Evolutionary conservation across 2,329 filamentous ascomycete genomes (phyloP).

Genomic region (Aspergillus tubingensis): DNA sequence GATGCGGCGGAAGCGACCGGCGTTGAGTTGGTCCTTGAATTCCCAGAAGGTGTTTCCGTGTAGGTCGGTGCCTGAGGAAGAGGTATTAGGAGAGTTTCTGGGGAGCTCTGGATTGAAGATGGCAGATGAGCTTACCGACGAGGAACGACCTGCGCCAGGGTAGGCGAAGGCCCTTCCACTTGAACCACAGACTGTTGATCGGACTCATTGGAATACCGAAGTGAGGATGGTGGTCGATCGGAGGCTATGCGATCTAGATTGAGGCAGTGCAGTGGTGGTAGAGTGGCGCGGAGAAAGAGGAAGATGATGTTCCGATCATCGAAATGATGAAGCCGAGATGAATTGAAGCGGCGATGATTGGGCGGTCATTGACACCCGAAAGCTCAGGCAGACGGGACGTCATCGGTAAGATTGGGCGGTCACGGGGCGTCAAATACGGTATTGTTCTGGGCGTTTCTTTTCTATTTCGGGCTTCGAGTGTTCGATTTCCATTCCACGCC

Average conservation of each 20-base stretch:
- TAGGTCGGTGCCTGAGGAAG: slow-evolving; percentile 57
- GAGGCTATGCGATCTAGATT: not conserved
- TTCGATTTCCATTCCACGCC: not conserved
- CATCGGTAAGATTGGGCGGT: not conserved
- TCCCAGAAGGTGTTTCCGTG: slow-evolving; percentile 68
- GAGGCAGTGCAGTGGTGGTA: not conserved
- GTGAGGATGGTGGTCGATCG: slow-evolving; percentile 6
- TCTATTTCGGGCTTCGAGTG: no score
- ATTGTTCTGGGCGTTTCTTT: not conserved
- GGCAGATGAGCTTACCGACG: slow-evolving; percentile 46
- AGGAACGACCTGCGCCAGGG: slow-evolving; percentile 65
- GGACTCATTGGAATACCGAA: slow-evolving; percentile 35
- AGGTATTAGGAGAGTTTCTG: not conserved
- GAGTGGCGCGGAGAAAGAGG: not conserved
- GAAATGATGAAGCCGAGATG: not conserved
- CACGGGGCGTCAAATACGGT: not conserved
- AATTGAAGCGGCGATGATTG: not conserved
- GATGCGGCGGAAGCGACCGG: slow-evolving; percentile 58
- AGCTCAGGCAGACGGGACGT: not conserved
- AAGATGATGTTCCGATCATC: no score
- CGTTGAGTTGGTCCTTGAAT: slow-evolving; percentile 60
- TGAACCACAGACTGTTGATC: slow-evolving; percentile 57
- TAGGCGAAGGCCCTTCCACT: slow-evolving; percentile 63
- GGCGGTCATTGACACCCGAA: not conserved
- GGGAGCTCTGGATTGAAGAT: not conserved